A percentile compares a stretch with the other conserved stretches of the same genome.
Evolutionary conservation across 768 basidiomycete species (phyloP).

Genomic region (Tephrocybe sp.): DNA sequence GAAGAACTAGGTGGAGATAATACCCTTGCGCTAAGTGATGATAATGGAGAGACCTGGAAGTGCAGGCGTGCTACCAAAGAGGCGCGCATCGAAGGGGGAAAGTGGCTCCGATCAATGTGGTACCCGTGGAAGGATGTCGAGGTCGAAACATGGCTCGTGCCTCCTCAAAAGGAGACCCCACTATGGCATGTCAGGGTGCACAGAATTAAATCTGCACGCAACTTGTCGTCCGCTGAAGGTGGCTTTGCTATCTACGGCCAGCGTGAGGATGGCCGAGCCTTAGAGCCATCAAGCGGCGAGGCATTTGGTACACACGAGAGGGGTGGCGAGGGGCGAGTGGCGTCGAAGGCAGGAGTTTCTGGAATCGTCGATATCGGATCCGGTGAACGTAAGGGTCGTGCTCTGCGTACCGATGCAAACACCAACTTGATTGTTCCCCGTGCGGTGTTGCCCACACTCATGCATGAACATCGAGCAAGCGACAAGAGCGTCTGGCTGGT

Average conservation of each 20-base stretch:
- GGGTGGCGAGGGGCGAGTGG: slow-evolving; percentile 46
- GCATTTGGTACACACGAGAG: slow-evolving; percentile 49
- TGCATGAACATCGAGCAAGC: slow-evolving; percentile 42
- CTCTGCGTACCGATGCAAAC: slow-evolving; percentile 70
- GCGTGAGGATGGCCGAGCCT: slow-evolving; percentile 52
- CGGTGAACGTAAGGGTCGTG: slow-evolving; percentile 30
- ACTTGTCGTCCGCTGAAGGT: slow-evolving; percentile 60
- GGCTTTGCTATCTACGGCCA: slow-evolving; percentile 74
- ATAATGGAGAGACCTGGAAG: slow-evolving; percentile 71
- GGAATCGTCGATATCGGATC: slow-evolving; percentile 53
- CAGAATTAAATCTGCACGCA: slow-evolving; percentile 51
- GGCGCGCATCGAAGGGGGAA: slow-evolving; percentile 50
- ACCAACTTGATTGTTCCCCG: slow-evolving; percentile 66
- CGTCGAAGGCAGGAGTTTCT: slow-evolving; percentile 58
- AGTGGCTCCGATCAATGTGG: slow-evolving; percentile 69
- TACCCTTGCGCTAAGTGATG: slow-evolving; percentile 68
- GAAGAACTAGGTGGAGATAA: slow-evolving; percentile 73
- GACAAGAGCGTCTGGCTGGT: slow-evolving; percentile 53
- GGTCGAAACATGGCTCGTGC: slow-evolving; percentile 74
- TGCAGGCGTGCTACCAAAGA: slow-evolving; percentile 61
- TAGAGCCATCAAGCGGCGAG: slow-evolving; percentile 45
- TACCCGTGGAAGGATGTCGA: slow-evolving; percentile 70
- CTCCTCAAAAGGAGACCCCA: slow-evolving; percentile 53
- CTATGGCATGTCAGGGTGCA: slow-evolving; percentile 73
- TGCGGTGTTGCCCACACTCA: slow-evolving; percentile 64